These are phyloP conservation scores for Drosera spatulata DNA, from an alignment of 179 eudicot genomes.

Conservation along the genomic window DNA sequence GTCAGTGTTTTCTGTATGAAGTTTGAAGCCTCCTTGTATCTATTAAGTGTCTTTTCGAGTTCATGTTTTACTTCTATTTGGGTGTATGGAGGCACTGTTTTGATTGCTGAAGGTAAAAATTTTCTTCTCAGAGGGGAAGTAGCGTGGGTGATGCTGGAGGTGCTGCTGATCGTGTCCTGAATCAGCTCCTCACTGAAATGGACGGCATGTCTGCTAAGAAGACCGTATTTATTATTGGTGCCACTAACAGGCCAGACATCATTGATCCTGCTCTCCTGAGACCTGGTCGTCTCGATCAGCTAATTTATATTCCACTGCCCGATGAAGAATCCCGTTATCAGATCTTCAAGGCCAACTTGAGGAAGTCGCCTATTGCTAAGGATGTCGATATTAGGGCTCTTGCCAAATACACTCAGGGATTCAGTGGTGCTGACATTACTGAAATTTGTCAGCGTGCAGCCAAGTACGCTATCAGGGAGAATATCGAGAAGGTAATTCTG, in stretches of 20 bases:
- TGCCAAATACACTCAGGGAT: constrained; percentile 81
- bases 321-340: constrained; percentile 66
- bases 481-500: constrained; percentile 56
- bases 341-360: constrained; percentile 61
- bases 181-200: constrained; percentile 79
- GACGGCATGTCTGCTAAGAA: constrained; percentile 87
- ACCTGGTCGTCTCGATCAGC: constrained; percentile 84
- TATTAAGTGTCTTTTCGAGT: background rate
- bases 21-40: too few species aligned
- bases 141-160: constrained; percentile 85
- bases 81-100: background rate
- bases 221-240: constrained; percentile 73
- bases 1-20: too few species aligned
- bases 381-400: constrained; percentile 64
- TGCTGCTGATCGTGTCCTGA: constrained; percentile 81
- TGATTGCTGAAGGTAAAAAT: background rate
- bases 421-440: constrained; percentile 83
- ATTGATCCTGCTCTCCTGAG: constrained; percentile 73
- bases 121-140: constrained; percentile 50
- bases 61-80: background rate
- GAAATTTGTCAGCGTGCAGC: constrained; percentile 87
- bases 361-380: constrained; percentile 74
- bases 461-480: constrained; percentile 79
- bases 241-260: constrained; percentile 81
- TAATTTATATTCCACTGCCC: constrained; percentile 79